Percentiles rank a stretch among this genome's conserved stretches.
Evolutionary conservation across 2,329 filamentous ascomycete species (phyloP).

Genomic region (Pyricularia grisea): DNA sequence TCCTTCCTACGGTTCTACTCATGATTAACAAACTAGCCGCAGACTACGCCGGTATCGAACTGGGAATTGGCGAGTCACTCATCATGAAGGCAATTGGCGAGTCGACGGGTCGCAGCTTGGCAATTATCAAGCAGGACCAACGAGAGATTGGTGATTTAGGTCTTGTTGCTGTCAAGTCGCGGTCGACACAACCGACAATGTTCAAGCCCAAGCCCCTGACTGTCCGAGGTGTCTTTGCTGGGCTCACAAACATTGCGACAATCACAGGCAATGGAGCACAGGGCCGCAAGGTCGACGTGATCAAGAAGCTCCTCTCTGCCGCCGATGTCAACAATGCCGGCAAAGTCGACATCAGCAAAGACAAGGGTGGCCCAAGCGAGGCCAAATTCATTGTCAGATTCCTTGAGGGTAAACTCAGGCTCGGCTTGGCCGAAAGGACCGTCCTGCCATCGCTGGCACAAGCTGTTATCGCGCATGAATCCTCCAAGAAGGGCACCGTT

Average conservation of each 20-base stretch:
- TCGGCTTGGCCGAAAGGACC: slow-evolving; percentile 87
- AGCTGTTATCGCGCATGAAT: slow-evolving; percentile 77
- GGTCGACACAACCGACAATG: slow-evolving; percentile 93
- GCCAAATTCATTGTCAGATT: slow-evolving; percentile 91
- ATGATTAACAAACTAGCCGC: slow-evolving; percentile 98
- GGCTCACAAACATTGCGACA: slow-evolving; percentile 80
- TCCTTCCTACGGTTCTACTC: slow-evolving; percentile 79
- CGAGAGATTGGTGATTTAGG: slow-evolving; percentile 95
- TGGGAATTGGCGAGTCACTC: slow-evolving; percentile 95
- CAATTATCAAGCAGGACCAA: slow-evolving; percentile 90
- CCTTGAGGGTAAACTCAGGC: slow-evolving; percentile 83
- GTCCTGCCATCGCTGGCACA: slow-evolving; percentile 85
- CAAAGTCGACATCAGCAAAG: slow-evolving; percentile 81
- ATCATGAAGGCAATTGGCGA: slow-evolving; percentile 99
- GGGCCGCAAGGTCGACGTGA: slow-evolving; percentile 80
- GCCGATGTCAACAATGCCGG: slow-evolving; percentile 66
- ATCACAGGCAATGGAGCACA: slow-evolving; percentile 81
- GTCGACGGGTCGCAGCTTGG: slow-evolving; percentile 77
- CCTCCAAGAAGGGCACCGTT: slow-evolving; percentile 56
- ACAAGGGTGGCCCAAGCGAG: slow-evolving; percentile 90
- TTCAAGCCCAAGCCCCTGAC: slow-evolving; percentile 93
- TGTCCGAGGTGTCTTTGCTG: slow-evolving; percentile 76
- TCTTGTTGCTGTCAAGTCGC: slow-evolving; percentile 88
- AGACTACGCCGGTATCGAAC: slow-evolving; percentile 90
- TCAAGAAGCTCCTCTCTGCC: slow-evolving; percentile 92